Conservation (phyloP, 164 flowering plant species). For the Piper betle region DNA sequence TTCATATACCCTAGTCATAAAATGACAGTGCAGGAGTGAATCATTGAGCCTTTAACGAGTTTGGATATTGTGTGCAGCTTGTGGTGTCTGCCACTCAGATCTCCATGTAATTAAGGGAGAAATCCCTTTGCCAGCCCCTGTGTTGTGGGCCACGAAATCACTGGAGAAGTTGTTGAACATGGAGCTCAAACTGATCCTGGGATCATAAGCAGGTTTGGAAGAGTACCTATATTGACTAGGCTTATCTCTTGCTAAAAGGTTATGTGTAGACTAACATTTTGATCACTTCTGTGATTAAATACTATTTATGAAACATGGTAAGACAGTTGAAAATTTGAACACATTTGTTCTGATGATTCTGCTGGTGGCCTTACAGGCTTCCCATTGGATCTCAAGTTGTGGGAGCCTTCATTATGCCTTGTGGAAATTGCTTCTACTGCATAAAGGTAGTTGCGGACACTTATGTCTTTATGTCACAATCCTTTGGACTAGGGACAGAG, state of each 20-base stretch:
- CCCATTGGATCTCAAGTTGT: conserved; percentile 88
- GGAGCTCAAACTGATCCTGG: conserved; percentile 62
- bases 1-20: no score
- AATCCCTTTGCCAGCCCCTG: conserved; percentile 83
- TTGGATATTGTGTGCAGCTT: conserved; percentile 37
- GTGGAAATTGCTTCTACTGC: conserved; percentile 85
- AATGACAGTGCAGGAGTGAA: no score
- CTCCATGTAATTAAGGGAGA: conserved; percentile 98
- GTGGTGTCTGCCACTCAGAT: conserved; percentile 99
- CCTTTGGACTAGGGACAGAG: not conserved
- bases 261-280: not conserved
- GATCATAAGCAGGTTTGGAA: conserved; percentile 42
- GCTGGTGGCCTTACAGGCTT: conserved; percentile 19
- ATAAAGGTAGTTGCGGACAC: conserved; percentile 40
- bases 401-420: conserved; percentile 98
- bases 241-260: not conserved
- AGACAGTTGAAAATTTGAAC: not conserved
- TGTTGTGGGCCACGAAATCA: conserved; percentile 92
- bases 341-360: not conserved
- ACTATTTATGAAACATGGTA: not conserved
- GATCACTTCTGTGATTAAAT: not conserved
- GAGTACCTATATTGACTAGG: not conserved
- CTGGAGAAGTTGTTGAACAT: conserved; percentile 94
- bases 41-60: not conserved
- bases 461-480: not conserved